Conservation (phyloP, 306 rosid species). For the Comarum palustre region DNA sequence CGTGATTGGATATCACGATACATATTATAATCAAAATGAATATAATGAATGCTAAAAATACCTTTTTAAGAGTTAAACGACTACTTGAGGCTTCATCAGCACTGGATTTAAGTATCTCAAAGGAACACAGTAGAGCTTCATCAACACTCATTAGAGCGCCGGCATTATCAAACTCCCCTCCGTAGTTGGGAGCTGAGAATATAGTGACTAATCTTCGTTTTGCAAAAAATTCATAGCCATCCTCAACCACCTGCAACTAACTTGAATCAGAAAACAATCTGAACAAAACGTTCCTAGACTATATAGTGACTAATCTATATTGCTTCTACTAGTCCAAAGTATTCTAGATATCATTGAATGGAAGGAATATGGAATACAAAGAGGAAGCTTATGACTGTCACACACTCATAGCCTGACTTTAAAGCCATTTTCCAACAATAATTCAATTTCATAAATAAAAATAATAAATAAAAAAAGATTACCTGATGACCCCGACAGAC, state of each 20-base stretch:
- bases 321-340: neutral
- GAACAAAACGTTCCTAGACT: neutral
- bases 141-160: conserved; percentile 79
- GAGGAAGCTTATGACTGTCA: neutral
- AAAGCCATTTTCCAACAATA: neutral
- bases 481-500: conserved; percentile 89
- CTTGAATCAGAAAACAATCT: neutral
- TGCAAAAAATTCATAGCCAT: conserved; percentile 82
- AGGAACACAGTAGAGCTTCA: conserved; percentile 68
- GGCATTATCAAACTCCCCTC: conserved; percentile 81
- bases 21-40: too few species aligned
- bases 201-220: conserved; percentile 70
- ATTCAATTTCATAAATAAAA: neutral
- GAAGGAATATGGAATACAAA: neutral
- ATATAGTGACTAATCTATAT: too few species aligned
- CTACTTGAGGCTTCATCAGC: conserved; percentile 47
- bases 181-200: conserved; percentile 89
- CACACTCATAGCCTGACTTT: neutral
- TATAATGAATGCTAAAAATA: conserved; percentile 11
- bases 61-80: conserved; percentile 52
- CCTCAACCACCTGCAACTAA: conserved; percentile 72
- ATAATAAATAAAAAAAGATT: conserved; percentile 14
- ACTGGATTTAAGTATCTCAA: conserved; percentile 64
- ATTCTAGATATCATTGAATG: neutral
- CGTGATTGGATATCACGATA: neutral